Percentiles rank a stretch among this genome's conserved stretches.
Conservation (phyloP, 2,329 filamentous ascomycete species). For the Venturia carpophila region DNA sequence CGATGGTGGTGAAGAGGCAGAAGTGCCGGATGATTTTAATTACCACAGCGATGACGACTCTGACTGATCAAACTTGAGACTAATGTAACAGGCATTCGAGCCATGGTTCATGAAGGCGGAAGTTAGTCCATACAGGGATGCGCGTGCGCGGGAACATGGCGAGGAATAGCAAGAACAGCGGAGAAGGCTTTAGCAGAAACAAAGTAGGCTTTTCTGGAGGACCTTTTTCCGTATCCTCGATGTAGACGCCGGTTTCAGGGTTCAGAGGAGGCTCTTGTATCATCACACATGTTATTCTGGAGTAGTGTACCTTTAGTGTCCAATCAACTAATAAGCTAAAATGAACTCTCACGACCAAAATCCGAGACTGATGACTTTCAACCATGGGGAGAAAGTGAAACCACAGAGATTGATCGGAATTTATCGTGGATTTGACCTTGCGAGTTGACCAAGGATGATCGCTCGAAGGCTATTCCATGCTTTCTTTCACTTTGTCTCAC, state of each 20-base stretch:
- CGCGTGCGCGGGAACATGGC: not conserved
- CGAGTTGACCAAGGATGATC: too few relatives aligned
- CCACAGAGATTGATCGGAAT: too few relatives aligned
- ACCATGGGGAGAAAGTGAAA: not conserved
- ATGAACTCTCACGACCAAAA: not conserved
- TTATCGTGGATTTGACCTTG: too few relatives aligned
- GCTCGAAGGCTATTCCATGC: too few relatives aligned
- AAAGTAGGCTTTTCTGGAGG: too few relatives aligned
- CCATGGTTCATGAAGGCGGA: too few relatives aligned
- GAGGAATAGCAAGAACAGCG: not conserved
- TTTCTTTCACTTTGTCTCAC: too few relatives aligned
- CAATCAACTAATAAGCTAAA: not conserved
- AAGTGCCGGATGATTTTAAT: conserved; percentile 64
- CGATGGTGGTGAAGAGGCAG: conserved; percentile 65
- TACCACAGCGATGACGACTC: conserved; percentile 62
- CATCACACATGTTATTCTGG: not conserved
- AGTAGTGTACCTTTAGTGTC: not conserved
- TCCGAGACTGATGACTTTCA: not conserved
- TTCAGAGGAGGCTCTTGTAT: not conserved
- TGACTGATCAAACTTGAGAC: not conserved
- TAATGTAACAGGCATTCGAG: not conserved
- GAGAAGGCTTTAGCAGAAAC: too few relatives aligned
- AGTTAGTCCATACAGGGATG: too few relatives aligned
- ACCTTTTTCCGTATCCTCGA: not conserved
- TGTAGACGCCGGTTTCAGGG: not conserved